Percentiles rank a stretch among this genome's conserved stretches.
Conservation (phyloP, 805 yeast genomes). For the Yamadazyma philogaea region DNA sequence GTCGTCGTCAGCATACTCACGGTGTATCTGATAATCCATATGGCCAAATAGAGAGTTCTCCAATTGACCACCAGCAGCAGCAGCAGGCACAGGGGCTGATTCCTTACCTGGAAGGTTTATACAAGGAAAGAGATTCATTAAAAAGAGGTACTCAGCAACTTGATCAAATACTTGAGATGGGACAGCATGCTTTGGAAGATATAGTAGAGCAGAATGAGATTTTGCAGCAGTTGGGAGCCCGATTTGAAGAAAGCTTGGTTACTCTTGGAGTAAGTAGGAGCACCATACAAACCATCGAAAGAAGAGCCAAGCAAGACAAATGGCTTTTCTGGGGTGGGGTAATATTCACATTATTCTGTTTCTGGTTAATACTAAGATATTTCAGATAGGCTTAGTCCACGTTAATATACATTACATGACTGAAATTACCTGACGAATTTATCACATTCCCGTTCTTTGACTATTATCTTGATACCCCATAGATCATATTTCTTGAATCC, state of each 20-base stretch:
- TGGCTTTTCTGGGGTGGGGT: slow-evolving; percentile 81
- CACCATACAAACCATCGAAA: slow-evolving; percentile 76
- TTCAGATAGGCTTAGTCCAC: slow-evolving; percentile 41
- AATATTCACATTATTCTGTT: slow-evolving; percentile 54
- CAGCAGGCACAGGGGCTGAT: slow-evolving; percentile 25
- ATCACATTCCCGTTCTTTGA: neutral
- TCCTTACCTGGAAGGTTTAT: slow-evolving; percentile 58
- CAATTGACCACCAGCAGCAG: slow-evolving; percentile 18
- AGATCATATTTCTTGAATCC: neutral
- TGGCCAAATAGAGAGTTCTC: slow-evolving; percentile 19
- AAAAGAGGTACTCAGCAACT: slow-evolving; percentile 74
- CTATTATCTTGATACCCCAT: neutral
- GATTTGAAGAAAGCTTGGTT: slow-evolving; percentile 63
- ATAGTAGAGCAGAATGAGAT: slow-evolving; percentile 80
- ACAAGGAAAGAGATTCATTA: slow-evolving; percentile 62
- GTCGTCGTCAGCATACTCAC: slow-evolving; percentile 38
- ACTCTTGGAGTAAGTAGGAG: slow-evolving; percentile 85
- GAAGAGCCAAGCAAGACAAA: slow-evolving; percentile 81
- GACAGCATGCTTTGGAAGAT: slow-evolving; percentile 79
- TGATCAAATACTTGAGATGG: slow-evolving; percentile 89
- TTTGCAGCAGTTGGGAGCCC: slow-evolving; percentile 57
- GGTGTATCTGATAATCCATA: slow-evolving; percentile 49
- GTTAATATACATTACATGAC: neutral
- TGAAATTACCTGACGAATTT: neutral
- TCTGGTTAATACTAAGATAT: slow-evolving; percentile 65